A percentile compares a stretch with the other conserved stretches of the same genome.
Evolutionary conservation across 805 yeast genomes (phyloP).

Genomic region (Pichia paraexigua): DNA sequence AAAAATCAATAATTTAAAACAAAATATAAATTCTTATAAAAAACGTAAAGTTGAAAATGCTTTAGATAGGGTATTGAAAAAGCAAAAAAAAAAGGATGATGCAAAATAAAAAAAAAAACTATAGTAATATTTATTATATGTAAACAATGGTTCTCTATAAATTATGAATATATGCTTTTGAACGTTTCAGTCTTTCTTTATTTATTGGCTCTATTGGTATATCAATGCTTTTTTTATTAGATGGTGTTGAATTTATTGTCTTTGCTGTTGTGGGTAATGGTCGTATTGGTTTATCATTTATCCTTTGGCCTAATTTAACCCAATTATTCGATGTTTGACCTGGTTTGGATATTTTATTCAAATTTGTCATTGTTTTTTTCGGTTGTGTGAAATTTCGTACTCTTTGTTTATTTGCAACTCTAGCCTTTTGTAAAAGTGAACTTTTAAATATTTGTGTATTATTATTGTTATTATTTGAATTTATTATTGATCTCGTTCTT

Average conservation of each 20-base stretch:
- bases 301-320: background rate
- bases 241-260: background rate
- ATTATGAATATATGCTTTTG: conserved; percentile 1
- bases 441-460: conserved; percentile 17
- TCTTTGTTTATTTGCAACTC: conserved; percentile 19
- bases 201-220: background rate
- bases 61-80: conserved; percentile 16
- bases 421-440: conserved; percentile 25
- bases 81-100: conserved; percentile 1
- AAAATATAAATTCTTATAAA: conserved; percentile 14
- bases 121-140: too few relatives aligned
- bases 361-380: background rate
- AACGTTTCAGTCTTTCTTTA: background rate
- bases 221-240: background rate
- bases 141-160: background rate
- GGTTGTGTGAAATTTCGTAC: conserved; percentile 8
- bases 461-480: background rate
- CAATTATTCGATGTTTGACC: background rate
- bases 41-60: conserved; percentile 13
- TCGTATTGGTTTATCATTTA: background rate
- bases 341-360: background rate
- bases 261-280: background rate
- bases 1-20: conserved; percentile 12
- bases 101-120: background rate
- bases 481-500: background rate